Percentiles rank a stretch among this genome's conserved stretches.
phyloP scores from a whole-genome alignment of 108 stramenopile species.

The Pseudonitzschia delicatissima region DNA sequence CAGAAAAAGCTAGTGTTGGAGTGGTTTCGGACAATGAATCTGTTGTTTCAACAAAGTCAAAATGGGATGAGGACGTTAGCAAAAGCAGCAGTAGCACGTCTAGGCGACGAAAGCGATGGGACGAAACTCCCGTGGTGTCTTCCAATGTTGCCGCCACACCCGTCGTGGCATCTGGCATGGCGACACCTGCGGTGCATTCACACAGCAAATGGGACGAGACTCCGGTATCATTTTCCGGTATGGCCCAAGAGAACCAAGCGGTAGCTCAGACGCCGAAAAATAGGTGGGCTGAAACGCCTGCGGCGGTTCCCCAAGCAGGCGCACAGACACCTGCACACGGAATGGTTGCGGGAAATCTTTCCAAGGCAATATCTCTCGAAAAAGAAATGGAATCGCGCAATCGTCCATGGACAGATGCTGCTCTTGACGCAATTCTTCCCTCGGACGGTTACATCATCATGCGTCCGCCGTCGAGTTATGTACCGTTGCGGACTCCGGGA shows the following conservation, averaged over 20 bases:
- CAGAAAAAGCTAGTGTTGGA: slow-evolving; percentile 23
- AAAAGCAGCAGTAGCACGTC: slow-evolving; percentile 26
- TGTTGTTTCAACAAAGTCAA: slow-evolving; percentile 35
- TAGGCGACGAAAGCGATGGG: slow-evolving; percentile 87
- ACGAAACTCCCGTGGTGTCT: slow-evolving; percentile 78
- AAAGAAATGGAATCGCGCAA: slow-evolving; percentile 95
- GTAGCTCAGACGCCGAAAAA: slow-evolving; percentile 41
- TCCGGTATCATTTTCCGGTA: slow-evolving; percentile 58
- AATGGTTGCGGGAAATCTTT: slow-evolving; percentile 53
- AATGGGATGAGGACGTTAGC: slow-evolving; percentile 69
- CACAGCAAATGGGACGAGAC: slow-evolving; percentile 81
- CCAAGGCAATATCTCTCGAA: slow-evolving; percentile 86
- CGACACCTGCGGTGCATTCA: slow-evolving; percentile 46
- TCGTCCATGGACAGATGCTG: slow-evolving; percentile 93
- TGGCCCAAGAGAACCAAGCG: slow-evolving; percentile 30
- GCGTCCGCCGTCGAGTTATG: slow-evolving; percentile 86
- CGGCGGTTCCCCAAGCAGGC: slow-evolving; percentile 24
- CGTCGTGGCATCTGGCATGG: slow-evolving; percentile 33
- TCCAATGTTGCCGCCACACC: slow-evolving; percentile 43
- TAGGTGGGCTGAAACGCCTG: slow-evolving; percentile 85
- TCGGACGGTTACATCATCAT: slow-evolving; percentile 85
- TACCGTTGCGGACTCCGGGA: slow-evolving; percentile 92
- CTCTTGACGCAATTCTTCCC: slow-evolving; percentile 94
- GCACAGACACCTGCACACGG: slow-evolving; percentile 38
- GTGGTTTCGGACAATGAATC: slow-evolving; percentile 68